phyloP scores from a whole-genome alignment of 345 rosid species.

The Aquilaria sinensis region DNA sequence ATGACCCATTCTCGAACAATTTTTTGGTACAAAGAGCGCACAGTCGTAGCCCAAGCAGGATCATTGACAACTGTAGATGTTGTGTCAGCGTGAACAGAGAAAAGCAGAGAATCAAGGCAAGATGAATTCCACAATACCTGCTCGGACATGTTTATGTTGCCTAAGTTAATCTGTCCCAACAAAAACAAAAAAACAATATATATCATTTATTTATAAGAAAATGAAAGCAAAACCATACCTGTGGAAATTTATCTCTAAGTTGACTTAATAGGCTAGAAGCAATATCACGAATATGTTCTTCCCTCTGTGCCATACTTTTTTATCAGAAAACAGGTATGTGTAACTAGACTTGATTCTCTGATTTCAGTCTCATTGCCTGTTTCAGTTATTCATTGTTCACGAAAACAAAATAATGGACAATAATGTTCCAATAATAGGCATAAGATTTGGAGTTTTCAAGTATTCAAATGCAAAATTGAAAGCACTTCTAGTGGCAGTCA shows the following conservation, averaged over 20 bases:
- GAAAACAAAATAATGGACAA: slow-evolving; percentile 31
- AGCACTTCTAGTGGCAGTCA: slow-evolving; percentile 86
- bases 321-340: slow-evolving; percentile 90
- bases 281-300: slow-evolving; percentile 84
- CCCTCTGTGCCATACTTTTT: slow-evolving; percentile 93
- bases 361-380: slow-evolving; percentile 73
- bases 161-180: slow-evolving; percentile 15
- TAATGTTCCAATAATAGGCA: slow-evolving; percentile 31
- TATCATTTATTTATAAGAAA: not conserved
- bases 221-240: slow-evolving; percentile 39
- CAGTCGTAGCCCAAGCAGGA: slow-evolving; percentile 78
- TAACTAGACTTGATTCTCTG: slow-evolving; percentile 73
- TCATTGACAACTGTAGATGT: slow-evolving; percentile 71
- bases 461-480: slow-evolving; percentile 96
- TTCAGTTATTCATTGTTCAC: slow-evolving; percentile 82
- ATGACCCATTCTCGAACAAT: slow-evolving; percentile 88
- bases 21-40: slow-evolving; percentile 83
- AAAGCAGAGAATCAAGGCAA: slow-evolving; percentile 78
- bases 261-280: slow-evolving; percentile 80
- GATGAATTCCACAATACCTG: slow-evolving; percentile 95
- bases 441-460: slow-evolving; percentile 86
- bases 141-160: slow-evolving; percentile 17
- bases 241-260: slow-evolving; percentile 96
- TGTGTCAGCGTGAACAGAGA: slow-evolving; percentile 66
- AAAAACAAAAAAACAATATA: slow-evolving; percentile 5